Evolutionary conservation across 805 yeast genomes (phyloP).

Genomic region (Candida cerambycidarum): DNA sequence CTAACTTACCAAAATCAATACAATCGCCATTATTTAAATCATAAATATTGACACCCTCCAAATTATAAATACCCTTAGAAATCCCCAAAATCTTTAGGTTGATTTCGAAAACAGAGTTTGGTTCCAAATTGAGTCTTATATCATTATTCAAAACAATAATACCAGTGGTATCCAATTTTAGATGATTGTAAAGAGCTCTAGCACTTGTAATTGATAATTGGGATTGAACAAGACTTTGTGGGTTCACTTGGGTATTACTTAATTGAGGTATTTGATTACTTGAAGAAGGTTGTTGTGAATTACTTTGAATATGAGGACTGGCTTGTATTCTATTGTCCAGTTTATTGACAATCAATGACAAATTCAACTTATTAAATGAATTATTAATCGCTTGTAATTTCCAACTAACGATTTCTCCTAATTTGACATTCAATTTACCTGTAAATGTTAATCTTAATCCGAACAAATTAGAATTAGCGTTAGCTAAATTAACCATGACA

Average conservation of each 20-base stretch:
- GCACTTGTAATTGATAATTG: conserved; percentile 23
- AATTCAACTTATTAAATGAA: conserved; percentile 48
- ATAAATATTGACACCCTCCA: conserved; percentile 64
- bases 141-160: conserved; percentile 65
- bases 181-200: conserved; percentile 29
- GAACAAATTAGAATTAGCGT: conserved; percentile 21
- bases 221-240: not conserved
- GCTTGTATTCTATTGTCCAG: not conserved
- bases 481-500: conserved; percentile 37
- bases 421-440: conserved; percentile 59
- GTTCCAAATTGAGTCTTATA: conserved; percentile 59
- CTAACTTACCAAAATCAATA: conserved; percentile 65
- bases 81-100: conserved; percentile 60
- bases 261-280: too few species aligned
- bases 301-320: not conserved
- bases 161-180: conserved; percentile 50
- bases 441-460: conserved; percentile 51
- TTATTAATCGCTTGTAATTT: conserved; percentile 64
- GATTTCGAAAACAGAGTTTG: conserved; percentile 63
- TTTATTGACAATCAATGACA: conserved; percentile 42
- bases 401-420: conserved; percentile 65
- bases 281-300: too few species aligned
- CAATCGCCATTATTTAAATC: conserved; percentile 67
- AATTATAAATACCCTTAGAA: conserved; percentile 60
- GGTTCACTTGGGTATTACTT: not conserved